A percentile compares a stretch with the other conserved stretches of the same genome.
Conservation (phyloP, 2,329 filamentous ascomycete species). For the Cladorrhinum sp. region DNA sequence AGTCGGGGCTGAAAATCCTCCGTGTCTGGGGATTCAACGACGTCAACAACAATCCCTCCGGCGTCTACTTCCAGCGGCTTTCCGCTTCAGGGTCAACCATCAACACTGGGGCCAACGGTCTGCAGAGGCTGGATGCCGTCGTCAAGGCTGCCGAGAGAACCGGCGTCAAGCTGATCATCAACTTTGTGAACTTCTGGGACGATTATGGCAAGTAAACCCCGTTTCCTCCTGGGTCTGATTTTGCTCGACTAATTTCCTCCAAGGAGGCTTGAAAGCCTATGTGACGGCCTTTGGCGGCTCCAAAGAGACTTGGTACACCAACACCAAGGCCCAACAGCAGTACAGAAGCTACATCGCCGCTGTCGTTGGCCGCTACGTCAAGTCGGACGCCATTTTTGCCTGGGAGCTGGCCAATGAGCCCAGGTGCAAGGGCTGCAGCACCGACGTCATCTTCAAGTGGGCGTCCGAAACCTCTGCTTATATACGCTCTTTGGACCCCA, state of each 20-base stretch:
- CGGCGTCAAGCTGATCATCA: conserved; percentile 62
- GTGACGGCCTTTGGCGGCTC: conserved; percentile 51
- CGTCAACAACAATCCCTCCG: conserved; percentile 42
- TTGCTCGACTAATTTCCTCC: too few relatives aligned
- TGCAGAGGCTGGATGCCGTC: conserved; percentile 63
- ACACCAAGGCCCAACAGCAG: conserved; percentile 44
- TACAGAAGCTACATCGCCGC: conserved; percentile 49
- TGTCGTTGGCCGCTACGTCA: conserved; percentile 45
- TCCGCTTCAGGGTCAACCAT: conserved; percentile 52
- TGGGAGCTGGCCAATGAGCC: conserved; percentile 57
- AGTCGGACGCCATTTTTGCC: conserved; percentile 46
- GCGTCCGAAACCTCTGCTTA: conserved; percentile 54
- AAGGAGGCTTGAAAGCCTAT: conserved; percentile 61
- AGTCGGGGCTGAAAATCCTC: conserved; percentile 55
- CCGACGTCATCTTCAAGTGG: conserved; percentile 58
- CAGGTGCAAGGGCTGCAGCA: conserved; percentile 58
- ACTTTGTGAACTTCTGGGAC: conserved; percentile 67
- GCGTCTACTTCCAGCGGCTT: conserved; percentile 54
- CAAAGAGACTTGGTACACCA: conserved; percentile 54
- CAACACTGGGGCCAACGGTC: conserved; percentile 60
- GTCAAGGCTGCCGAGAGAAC: conserved; percentile 57
- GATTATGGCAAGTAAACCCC: too few relatives aligned
- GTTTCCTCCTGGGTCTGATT: too few relatives aligned
- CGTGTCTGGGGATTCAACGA: conserved; percentile 64
- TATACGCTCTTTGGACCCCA: conserved; percentile 58